Evolutionary conservation across 2,329 filamentous ascomycete genomes (phyloP), one percentile per base, ranked within the genome.

Genomic region (Fusarium globosum): DNA sequence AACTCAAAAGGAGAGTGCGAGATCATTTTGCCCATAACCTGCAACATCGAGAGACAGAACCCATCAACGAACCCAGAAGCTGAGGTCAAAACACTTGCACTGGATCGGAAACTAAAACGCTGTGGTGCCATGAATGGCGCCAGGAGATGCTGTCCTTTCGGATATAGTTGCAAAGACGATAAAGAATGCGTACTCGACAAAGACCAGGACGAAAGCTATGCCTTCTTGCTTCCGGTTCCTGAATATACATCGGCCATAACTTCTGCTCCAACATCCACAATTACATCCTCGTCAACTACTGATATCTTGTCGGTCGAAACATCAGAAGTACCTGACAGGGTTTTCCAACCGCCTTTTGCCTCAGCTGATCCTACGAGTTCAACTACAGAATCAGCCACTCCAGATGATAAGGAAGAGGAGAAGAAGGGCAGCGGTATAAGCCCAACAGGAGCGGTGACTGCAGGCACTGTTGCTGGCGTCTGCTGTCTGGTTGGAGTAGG

Each of bases 91-190:
- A 75, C 77, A 16, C 65, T 71, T 23, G 77, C 69, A 18, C 66
- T 76, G 38, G 53, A 72, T 42, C 60, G 55, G 45, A 46, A 69
- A 21, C 67, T 78, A 35, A 65, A 72, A 52, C 68, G 57, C 7
- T 78, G 77, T 20, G 75, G 77, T 8, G 51, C 38, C 26, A 64
- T 58, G 23, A 59, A 43, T 16, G 77, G 77, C 14, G 67, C 21
- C n/a, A 53, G 43, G 26, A 61, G 51, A 28, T 78, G 77, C 55
- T 78, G 77, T 16, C 77, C 77, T 15, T 78, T 78, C 57, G 77
- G 77, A 14, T 78, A 78, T 35, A 67, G 73, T 28, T 78, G 77
- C 60, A 68, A 65, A 18, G 67, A 57, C 20, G 51, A 68, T 21
- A 61, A 58, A n/a, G 48, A 66, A 23, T 78, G 77, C 12, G 69